These are phyloP conservation scores for Endogone sp. DNA, from an alignment of 192 early-diverging fungal species.

Conservation along the genomic window DNA sequence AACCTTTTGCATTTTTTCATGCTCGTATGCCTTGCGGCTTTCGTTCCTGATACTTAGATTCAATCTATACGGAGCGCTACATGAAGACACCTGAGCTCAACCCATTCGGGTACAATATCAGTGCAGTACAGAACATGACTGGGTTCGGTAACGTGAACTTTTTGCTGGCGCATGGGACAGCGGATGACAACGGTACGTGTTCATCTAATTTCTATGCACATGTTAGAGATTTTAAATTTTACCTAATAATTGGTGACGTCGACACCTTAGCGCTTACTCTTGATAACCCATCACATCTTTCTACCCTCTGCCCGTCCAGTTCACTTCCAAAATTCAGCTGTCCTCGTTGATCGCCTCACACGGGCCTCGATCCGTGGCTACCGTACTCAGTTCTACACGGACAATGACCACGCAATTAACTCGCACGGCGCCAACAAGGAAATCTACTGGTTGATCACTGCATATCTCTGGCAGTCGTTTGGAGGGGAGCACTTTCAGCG, in stretches of 20 bases:
- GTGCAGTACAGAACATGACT: constrained; percentile 72
- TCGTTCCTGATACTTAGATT: constrained; percentile 41
- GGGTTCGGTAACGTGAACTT: constrained; percentile 78
- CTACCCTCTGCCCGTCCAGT: constrained; percentile 40
- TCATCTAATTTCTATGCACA: too few relatives aligned
- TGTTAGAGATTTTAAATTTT: too few relatives aligned
- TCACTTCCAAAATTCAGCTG: constrained; percentile 88
- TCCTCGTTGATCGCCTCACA: constrained; percentile 74
- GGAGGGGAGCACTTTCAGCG: constrained; percentile 1
- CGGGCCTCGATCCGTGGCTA: constrained; percentile 68
- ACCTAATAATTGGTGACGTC: too few relatives aligned
- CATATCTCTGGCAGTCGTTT: constrained; percentile 27
- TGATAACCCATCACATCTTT: neutral
- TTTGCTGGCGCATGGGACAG: constrained; percentile 88
- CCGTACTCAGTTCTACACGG: constrained; percentile 85
- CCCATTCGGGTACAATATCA: constrained; percentile 69
- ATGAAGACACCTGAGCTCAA: constrained; percentile 88
- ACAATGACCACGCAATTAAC: constrained; percentile 86
- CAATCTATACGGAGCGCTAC: constrained; percentile 95
- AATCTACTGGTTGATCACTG: constrained; percentile 33
- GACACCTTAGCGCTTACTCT: too few relatives aligned
- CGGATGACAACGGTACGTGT: constrained; percentile 72
- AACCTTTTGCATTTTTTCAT: neutral
- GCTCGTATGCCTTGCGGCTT: neutral
- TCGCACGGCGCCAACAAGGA: constrained; percentile 71